Evolutionary conservation across 805 yeast genomes (phyloP).

Genomic region (Metschnikowia vanudenii): DNA sequence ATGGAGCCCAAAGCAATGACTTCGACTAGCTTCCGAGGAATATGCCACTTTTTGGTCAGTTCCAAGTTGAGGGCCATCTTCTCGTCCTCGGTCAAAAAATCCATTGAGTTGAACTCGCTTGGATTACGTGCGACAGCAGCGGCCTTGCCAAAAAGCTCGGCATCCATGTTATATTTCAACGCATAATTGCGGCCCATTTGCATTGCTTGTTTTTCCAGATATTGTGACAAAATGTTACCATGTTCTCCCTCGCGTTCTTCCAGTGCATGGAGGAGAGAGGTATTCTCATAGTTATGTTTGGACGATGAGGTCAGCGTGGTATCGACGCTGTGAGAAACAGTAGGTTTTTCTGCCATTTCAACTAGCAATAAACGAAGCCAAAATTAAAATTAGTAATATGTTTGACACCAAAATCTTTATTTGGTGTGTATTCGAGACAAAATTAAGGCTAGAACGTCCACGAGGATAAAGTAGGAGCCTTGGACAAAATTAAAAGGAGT

Average conservation of each 20-base stretch:
- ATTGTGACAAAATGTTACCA: conserved; percentile 43
- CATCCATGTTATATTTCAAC: conserved; percentile 50
- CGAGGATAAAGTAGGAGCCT: too few species aligned
- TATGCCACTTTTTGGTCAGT: conserved; percentile 42
- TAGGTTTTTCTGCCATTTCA: conserved; percentile 10
- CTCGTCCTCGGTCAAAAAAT: conserved; percentile 46
- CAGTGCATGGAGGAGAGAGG: conserved; percentile 10
- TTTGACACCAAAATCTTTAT: too few species aligned
- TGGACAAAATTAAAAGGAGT: too few species aligned
- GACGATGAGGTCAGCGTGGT: conserved; percentile 5
- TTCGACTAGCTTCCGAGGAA: conserved; percentile 49
- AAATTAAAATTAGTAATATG: too few species aligned
- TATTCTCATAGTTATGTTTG: conserved; percentile 1
- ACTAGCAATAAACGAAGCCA: too few species aligned
- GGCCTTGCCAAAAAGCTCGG: conserved; percentile 58
- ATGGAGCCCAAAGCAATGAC: conserved; percentile 60
- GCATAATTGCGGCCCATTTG: conserved; percentile 71
- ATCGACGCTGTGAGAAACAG: conserved; percentile 2
- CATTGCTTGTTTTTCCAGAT: conserved; percentile 61
- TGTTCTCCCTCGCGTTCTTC: conserved; percentile 18
- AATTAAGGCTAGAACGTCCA: too few species aligned
- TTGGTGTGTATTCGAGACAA: too few species aligned
- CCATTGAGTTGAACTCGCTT: conserved; percentile 55
- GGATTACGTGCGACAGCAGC: conserved; percentile 62
- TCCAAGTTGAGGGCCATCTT: conserved; percentile 47